Conservation (phyloP, 1,284 basidiomycete genomes). For the Earliella scabrosa region DNA sequence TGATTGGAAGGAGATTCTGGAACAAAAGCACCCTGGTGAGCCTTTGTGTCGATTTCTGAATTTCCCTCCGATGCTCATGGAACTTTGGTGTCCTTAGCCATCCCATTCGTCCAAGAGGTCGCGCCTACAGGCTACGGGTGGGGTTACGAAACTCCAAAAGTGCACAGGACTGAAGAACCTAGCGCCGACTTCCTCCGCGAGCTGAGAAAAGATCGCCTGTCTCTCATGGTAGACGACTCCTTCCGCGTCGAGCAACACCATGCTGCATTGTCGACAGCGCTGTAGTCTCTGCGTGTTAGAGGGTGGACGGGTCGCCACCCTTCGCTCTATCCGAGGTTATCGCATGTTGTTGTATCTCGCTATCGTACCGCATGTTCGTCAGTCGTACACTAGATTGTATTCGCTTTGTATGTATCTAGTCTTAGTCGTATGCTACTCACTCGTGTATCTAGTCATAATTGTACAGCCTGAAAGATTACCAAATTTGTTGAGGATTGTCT, state of each 20-base stretch:
- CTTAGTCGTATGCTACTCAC: background rate
- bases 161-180: constrained; percentile 2
- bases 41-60: background rate
- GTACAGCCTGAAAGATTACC: background rate
- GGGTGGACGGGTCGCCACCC: too few species aligned
- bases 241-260: constrained; percentile 14
- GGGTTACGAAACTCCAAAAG: background rate
- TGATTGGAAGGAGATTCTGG: constrained; percentile 11
- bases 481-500: too few species aligned
- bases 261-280: background rate
- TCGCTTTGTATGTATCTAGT: background rate
- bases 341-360: background rate
- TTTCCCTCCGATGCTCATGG: background rate
- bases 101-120: constrained; percentile 2
- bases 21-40: constrained; percentile 7
- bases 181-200: constrained; percentile 7
- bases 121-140: constrained; percentile 1
- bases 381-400: background rate
- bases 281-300: background rate
- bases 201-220: constrained; percentile 5
- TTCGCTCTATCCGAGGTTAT: too few species aligned
- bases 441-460: background rate
- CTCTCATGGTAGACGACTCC: constrained; percentile 13
- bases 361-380: background rate
- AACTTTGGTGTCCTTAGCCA: background rate